A percentile compares a stretch with the other conserved stretches of the same genome.
phyloP scores from a whole-genome alignment of 176 grass and related monocot species.

The Oryza brachyantha region DNA sequence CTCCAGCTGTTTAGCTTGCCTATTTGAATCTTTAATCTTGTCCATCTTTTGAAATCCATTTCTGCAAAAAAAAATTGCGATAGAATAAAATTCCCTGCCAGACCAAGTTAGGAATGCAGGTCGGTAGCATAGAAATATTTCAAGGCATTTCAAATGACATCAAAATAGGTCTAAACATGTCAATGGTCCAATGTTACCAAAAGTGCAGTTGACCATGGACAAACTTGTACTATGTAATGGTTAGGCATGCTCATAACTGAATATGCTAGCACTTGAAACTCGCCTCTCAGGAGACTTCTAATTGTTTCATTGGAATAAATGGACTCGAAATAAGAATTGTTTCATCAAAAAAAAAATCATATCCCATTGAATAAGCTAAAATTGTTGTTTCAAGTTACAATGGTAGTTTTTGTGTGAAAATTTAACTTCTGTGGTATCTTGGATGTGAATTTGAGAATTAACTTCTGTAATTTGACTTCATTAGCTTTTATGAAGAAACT shows the following conservation, averaged over 20 bases:
- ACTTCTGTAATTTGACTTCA: too few relatives aligned
- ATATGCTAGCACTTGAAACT: not conserved
- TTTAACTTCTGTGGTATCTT: not conserved
- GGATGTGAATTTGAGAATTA: too few relatives aligned
- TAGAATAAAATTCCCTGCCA: not conserved
- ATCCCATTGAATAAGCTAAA: not conserved
- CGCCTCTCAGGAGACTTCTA: not conserved
- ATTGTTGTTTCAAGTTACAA: not conserved
- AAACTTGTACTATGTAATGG: not conserved
- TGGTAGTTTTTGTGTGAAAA: not conserved
- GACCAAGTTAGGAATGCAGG: not conserved
- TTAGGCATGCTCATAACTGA: slow-evolving; percentile 10
- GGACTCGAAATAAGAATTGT: not conserved
- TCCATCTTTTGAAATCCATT: slow-evolving; percentile 99
- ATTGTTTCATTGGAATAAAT: not conserved
- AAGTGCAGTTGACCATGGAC: not conserved
- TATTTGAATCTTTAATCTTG: slow-evolving; percentile 93
- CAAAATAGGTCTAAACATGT: not conserved
- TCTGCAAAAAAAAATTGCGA: slow-evolving; percentile 43
- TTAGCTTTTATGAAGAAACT: too few relatives aligned
- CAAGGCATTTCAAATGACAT: not conserved
- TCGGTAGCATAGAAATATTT: not conserved
- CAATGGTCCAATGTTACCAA: slow-evolving; percentile 1
- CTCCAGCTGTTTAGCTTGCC: slow-evolving; percentile 89
- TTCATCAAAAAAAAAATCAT: not conserved